phyloP scores from a whole-genome alignment of 805 yeast genomes.

The Saccharomycopsis fibuligera region DNA sequence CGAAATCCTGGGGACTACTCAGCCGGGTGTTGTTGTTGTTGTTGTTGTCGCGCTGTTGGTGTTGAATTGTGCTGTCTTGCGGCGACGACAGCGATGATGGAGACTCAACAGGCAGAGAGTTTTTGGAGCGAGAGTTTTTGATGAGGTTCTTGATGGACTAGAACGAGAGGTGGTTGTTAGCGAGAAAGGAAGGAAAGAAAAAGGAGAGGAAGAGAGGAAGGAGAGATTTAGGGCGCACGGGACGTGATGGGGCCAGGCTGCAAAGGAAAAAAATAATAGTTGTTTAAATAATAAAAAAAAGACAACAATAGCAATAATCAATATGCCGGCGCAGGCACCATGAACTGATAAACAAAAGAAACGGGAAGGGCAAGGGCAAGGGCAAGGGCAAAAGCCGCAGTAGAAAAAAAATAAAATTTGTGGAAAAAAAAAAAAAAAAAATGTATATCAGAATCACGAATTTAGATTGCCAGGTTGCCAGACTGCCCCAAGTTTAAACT shows the following conservation, averaged over 20 bases:
- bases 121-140: background rate
- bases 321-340: background rate
- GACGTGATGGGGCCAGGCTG: background rate
- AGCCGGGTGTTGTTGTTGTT: too few relatives aligned
- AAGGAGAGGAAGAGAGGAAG: background rate
- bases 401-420: background rate
- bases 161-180: background rate
- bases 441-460: too few relatives aligned
- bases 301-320: background rate
- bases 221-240: background rate
- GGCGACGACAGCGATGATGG: background rate
- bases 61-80: background rate
- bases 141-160: background rate
- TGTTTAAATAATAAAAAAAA: background rate
- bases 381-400: background rate
- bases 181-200: background rate
- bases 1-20: too few relatives aligned
- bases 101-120: background rate
- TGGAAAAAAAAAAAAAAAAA: too few relatives aligned
- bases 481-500: too few relatives aligned
- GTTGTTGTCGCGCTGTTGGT: background rate
- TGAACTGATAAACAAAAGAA: background rate
- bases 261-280: background rate
- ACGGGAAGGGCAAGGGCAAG: background rate
- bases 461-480: too few relatives aligned